Evolutionary conservation across 805 yeast species (phyloP).

Genomic region (Candida lessepsii): DNA sequence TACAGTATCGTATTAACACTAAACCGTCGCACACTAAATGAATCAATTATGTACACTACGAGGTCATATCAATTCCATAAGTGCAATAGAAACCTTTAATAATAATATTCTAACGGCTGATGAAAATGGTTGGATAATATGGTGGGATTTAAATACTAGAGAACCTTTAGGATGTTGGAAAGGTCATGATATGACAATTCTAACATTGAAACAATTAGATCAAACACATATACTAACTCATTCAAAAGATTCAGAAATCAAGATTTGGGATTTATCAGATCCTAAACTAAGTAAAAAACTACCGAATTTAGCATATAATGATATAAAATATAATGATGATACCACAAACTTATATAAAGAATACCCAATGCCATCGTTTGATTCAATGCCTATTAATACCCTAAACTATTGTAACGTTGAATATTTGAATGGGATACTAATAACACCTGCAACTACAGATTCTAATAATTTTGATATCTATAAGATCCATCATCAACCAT

Average conservation of each 20-base stretch:
- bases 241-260: conserved; percentile 59
- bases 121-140: conserved; percentile 56
- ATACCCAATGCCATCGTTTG: conserved; percentile 14
- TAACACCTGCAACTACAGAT: conserved; percentile 64
- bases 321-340: conserved; percentile 16
- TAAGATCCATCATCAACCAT: conserved; percentile 22
- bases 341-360: conserved; percentile 23
- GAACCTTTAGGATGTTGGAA: conserved; percentile 59
- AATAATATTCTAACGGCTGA: conserved; percentile 52
- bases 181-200: conserved; percentile 53
- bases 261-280: conserved; percentile 40
- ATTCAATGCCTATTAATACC: conserved; percentile 67
- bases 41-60: conserved; percentile 15
- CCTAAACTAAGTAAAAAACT: conserved; percentile 4
- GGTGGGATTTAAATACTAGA: conserved; percentile 62
- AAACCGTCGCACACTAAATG: too few species aligned
- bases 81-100: conserved; percentile 8
- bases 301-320: conserved; percentile 15
- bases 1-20: too few species aligned
- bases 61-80: conserved; percentile 15
- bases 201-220: conserved; percentile 42
- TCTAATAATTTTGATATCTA: conserved; percentile 68
- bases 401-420: conserved; percentile 72
- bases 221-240: conserved; percentile 49
- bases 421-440: conserved; percentile 28